Conservation (phyloP, 805 yeast species). For the Metschnikowia reukaufii region DNA sequence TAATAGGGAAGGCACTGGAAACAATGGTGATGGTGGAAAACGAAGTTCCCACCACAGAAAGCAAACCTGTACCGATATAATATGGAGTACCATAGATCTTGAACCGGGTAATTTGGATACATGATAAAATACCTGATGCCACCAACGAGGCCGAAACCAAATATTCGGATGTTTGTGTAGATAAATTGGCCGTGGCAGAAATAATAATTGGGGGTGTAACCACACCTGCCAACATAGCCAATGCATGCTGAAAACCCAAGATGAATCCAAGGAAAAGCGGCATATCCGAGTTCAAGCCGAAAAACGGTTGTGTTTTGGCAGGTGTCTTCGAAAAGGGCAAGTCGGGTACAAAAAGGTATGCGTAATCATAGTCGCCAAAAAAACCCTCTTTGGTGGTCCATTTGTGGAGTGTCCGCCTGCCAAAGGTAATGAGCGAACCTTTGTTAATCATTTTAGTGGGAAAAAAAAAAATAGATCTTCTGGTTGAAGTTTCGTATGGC, state of each 20-base stretch:
- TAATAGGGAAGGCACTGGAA: constrained; percentile 69
- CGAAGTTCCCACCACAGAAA: constrained; percentile 89
- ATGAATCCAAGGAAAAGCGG: constrained; percentile 76
- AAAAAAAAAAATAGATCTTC: too few relatives aligned
- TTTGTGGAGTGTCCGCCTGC: constrained; percentile 35
- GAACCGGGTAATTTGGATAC: constrained; percentile 78
- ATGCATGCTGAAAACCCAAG: constrained; percentile 82
- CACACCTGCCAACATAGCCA: constrained; percentile 91
- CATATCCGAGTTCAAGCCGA: constrained; percentile 75
- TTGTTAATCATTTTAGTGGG: constrained; percentile 2
- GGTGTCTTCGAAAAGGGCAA: constrained; percentile 59
- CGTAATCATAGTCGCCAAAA: constrained; percentile 86
- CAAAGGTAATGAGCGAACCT: constrained; percentile 9
- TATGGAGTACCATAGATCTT: constrained; percentile 72
- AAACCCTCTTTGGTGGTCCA: constrained; percentile 77
- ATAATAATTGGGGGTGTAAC: constrained; percentile 82
- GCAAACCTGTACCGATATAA: constrained; percentile 82
- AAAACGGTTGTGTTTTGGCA: constrained; percentile 70
- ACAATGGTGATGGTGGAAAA: constrained; percentile 87
- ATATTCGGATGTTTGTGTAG: constrained; percentile 36
- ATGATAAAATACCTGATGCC: constrained; percentile 55
- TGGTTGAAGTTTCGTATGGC: too few relatives aligned
- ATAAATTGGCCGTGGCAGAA: constrained; percentile 60
- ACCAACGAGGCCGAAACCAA: constrained; percentile 40
- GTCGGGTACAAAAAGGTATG: constrained; percentile 74